Conservation (phyloP, 2,329 filamentous ascomycete species). For the Chaetomiaceae sp. region DNA sequence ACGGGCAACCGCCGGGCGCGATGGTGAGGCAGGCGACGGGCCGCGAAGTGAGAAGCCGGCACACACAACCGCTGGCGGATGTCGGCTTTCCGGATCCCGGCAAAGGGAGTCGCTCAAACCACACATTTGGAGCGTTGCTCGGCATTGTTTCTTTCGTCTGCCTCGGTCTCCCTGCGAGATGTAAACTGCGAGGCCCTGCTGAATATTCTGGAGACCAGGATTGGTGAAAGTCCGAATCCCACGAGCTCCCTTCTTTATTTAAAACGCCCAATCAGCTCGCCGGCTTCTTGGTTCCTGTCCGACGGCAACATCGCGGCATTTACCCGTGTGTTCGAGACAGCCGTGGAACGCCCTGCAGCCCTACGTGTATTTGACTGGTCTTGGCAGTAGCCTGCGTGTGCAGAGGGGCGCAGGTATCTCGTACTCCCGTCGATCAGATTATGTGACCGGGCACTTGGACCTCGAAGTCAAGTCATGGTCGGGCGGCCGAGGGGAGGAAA, state of each 20-base stretch:
- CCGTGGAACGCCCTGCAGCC: constrained; percentile 2
- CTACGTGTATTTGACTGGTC: background rate
- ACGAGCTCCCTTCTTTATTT: background rate
- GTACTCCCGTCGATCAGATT: too few relatives aligned
- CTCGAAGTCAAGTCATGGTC: too few relatives aligned
- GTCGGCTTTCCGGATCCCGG: too few relatives aligned
- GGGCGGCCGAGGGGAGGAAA: too few relatives aligned
- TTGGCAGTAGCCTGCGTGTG: background rate
- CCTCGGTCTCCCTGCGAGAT: background rate
- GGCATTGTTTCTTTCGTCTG: background rate
- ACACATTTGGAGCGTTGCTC: background rate
- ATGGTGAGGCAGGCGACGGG: too few relatives aligned
- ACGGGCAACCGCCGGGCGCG: too few relatives aligned
- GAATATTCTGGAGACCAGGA: background rate
- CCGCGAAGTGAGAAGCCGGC: too few relatives aligned
- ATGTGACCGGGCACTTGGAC: too few relatives aligned
- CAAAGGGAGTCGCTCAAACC: too few relatives aligned
- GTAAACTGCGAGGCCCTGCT: background rate
- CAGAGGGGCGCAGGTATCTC: too few relatives aligned
- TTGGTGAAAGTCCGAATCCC: background rate
- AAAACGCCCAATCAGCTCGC: background rate
- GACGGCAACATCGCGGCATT: background rate
- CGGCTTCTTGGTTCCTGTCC: background rate
- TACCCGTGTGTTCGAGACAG: background rate
- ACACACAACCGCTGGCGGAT: too few relatives aligned